Evolutionary conservation across 768 basidiomycete genomes (phyloP).

Genomic region (Boletus eberwhitei): DNA sequence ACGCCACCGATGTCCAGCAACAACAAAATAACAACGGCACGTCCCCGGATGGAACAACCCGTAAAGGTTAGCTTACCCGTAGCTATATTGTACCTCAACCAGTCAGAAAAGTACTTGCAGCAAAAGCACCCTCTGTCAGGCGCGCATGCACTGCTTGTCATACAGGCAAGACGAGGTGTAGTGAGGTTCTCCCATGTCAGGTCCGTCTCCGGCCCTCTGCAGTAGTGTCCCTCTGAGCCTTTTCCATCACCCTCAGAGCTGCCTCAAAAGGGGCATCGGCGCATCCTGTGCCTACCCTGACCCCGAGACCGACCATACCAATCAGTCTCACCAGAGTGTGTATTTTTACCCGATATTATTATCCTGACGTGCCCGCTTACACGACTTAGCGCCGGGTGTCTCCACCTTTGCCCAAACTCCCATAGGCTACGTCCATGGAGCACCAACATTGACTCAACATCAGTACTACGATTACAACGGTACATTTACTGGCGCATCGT

Average conservation of each 20-base stretch:
- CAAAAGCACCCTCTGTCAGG: constrained; percentile 78
- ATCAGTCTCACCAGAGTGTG: constrained; percentile 30
- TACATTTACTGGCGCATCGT: constrained; percentile 62
- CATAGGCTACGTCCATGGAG: constrained; percentile 37
- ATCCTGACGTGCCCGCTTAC: constrained; percentile 5
- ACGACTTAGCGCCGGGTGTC: constrained; percentile 31
- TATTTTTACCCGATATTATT: neutral
- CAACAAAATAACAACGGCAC: constrained; percentile 31
- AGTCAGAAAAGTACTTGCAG: constrained; percentile 35
- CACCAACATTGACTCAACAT: constrained; percentile 53
- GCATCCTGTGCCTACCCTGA: constrained; percentile 72
- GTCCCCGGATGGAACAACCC: constrained; percentile 33
- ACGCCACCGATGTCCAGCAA: constrained; percentile 35
- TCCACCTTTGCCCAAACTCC: constrained; percentile 38
- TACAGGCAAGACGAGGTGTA: constrained; percentile 79
- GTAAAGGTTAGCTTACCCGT: constrained; percentile 56
- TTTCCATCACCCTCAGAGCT: constrained; percentile 49
- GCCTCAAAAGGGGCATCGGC: constrained; percentile 76
- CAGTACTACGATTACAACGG: constrained; percentile 77
- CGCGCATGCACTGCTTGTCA: constrained; percentile 80
- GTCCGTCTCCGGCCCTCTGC: constrained; percentile 33
- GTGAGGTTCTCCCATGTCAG: constrained; percentile 80
- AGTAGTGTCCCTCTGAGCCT: constrained; percentile 6
- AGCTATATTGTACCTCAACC: constrained; percentile 6
- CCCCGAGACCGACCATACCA: constrained; percentile 56